Conservation (phyloP, 2,329 filamentous ascomycete genomes). For the Claviceps spartinae region DNA sequence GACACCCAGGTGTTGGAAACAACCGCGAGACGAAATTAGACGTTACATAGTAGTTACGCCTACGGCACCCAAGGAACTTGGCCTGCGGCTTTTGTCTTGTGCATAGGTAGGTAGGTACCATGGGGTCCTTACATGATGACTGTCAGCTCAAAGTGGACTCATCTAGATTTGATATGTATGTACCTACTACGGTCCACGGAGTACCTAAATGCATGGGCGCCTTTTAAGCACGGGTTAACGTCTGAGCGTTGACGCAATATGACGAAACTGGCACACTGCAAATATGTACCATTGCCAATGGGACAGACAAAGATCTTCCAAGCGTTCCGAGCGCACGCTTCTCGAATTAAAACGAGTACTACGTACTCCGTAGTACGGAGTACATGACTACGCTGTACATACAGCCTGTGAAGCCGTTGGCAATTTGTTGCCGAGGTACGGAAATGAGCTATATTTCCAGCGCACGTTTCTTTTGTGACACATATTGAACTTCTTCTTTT, state of each 20-base stretch:
- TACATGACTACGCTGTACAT: background rate
- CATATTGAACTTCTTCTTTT: background rate
- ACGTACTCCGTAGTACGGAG: background rate
- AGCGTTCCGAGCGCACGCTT: no score
- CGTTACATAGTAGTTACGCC: no score
- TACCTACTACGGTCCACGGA: no score
- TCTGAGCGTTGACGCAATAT: background rate
- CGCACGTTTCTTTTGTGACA: background rate
- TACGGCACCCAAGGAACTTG: background rate
- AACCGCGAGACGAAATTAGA: no score
- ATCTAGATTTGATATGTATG: background rate
- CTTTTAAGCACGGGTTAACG: background rate
- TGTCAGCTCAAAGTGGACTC: background rate
- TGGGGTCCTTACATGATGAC: background rate
- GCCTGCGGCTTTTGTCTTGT: background rate
- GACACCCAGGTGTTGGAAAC: background rate
- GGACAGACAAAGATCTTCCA: background rate
- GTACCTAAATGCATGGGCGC: background rate
- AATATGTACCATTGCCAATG: background rate
- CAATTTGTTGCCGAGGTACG: background rate
- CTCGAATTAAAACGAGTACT: background rate
- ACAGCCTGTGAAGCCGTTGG: no score
- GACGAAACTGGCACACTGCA: background rate
- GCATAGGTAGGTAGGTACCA: no score
- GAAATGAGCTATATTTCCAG: background rate